Base-by-base conservation (phyloP, 2,329 filamentous ascomycete species). In the Arthroderma sp. region DNA sequence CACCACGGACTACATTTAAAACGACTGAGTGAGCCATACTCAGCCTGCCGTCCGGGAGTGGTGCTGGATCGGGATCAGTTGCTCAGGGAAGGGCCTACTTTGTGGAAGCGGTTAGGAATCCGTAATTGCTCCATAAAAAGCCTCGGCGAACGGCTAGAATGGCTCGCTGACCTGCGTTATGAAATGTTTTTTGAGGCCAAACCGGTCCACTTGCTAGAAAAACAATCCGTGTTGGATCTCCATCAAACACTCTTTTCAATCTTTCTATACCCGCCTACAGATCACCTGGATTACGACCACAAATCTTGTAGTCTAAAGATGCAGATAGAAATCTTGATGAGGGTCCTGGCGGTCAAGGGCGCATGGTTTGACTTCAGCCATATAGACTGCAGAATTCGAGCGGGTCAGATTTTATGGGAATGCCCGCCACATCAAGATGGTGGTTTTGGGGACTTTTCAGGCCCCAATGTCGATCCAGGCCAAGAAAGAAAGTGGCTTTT, bases 401-500 rank as follows among this genome's bases (percentile, higher is more conserved):
- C 64, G 2, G 69, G 69, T 2, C 66, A 71, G 45, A 49, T 70
- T 5, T 53, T 73, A 4, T 71, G 66, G 66, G 61, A 68, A 36
- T 48, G 48, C 5, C 52, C 58, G 6, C 58, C 59, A 3, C 63
- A 66, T 49, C 53, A 48, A 4, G 61, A 64, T 29, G 62, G 60
- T 0, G 54, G 58, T 27, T 58, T 61, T 51, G 41, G 51, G 11
- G 22, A 28, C n/a, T 28, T 9, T 10, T 28, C 40, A 22, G 33
- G 30, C 15, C 7, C 36, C n/a, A 29, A 22, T 7, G 29, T 36
- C 11, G 53, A 57, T 32, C 47, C 54, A 4, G 51, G 53, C 1
- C 51, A 63, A 28, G 70, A 75, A 48, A 65, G 72, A 40, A 73
- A 75, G 43, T 69, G 75, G 56, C 52, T 76, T 11, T 55, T 78